Percentiles rank a stretch among this genome's conserved stretches.
These are phyloP conservation scores for Perkinsus chesapeaki DNA, from an alignment of 169 alveolate species.

Conservation along the genomic window DNA sequence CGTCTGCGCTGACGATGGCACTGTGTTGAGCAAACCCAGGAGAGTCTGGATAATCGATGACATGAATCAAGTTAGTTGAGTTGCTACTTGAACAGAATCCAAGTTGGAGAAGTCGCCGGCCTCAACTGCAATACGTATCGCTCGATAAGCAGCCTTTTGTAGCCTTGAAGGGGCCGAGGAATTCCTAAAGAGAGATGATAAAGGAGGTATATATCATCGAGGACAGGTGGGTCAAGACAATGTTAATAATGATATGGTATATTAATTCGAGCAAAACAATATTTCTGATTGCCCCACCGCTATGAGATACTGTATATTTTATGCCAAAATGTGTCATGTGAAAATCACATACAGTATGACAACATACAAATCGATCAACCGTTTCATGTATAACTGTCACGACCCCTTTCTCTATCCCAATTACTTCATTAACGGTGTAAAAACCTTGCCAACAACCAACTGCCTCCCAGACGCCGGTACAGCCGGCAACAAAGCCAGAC, in stretches of 20 bases:
- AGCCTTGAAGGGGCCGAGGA: not conserved
- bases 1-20: not conserved
- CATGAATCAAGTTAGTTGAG: too few relatives aligned
- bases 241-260: too few relatives aligned
- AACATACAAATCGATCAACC: too few relatives aligned
- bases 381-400: too few relatives aligned
- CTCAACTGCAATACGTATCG: not conserved
- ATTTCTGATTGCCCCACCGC: too few relatives aligned
- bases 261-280: too few relatives aligned
- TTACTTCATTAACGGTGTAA: not conserved
- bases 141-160: not conserved
- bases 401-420: too few relatives aligned
- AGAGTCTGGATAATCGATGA: not conserved
- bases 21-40: not conserved
- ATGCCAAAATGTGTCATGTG: too few relatives aligned
- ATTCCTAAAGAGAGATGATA: not conserved
- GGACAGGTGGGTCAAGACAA: not conserved
- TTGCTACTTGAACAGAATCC: not conserved
- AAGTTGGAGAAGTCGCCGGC: not conserved
- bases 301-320: too few relatives aligned
- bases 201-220: not conserved
- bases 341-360: too few relatives aligned
- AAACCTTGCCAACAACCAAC: not conserved
- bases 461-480: not conserved
- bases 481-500: not conserved